A percentile compares a stretch with the other conserved stretches of the same genome.
These are phyloP conservation scores for Aspergillus ochraceus DNA, from an alignment of 2,329 filamentous ascomycete species.

Conservation along the genomic window DNA sequence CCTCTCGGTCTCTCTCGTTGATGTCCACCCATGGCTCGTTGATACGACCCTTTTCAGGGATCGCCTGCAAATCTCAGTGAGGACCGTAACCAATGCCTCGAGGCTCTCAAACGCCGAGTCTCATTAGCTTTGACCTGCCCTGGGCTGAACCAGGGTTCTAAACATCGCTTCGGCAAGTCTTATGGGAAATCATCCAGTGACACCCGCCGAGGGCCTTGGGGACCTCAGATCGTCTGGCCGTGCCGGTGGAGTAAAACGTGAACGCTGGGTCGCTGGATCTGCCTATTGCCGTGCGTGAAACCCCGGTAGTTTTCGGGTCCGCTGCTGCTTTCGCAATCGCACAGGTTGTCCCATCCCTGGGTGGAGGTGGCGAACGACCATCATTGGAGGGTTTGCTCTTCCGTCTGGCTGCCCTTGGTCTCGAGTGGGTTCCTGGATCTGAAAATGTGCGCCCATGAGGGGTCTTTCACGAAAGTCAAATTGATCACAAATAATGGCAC, in stretches of 20 bases:
- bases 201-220: not conserved
- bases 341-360: not conserved
- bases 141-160: not conserved
- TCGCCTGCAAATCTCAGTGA: not conserved
- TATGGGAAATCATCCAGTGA: not conserved
- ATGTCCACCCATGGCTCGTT: not conserved
- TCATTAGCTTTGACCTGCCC: not conserved
- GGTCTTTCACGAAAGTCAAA: not conserved
- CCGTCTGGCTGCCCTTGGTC: not conserved
- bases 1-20: not conserved
- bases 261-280: conserved; percentile 23
- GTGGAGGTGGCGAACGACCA: conserved; percentile 7
- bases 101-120: not conserved
- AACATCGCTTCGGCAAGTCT: not conserved
- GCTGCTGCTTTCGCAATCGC: conserved; percentile 20
- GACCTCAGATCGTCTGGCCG: conserved; percentile 3
- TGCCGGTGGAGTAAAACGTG: conserved; percentile 11
- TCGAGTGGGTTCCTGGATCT: not conserved
- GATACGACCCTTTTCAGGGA: not conserved
- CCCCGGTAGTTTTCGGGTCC: conserved; percentile 20
- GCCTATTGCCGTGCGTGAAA: conserved; percentile 19
- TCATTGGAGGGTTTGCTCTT: conserved; percentile 7
- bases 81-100: not conserved
- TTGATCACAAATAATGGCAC: not conserved
- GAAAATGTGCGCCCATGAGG: not conserved